Evolutionary conservation across 1,139 yeast species (phyloP).

Genomic region (Yamadazyma siamensis): DNA sequence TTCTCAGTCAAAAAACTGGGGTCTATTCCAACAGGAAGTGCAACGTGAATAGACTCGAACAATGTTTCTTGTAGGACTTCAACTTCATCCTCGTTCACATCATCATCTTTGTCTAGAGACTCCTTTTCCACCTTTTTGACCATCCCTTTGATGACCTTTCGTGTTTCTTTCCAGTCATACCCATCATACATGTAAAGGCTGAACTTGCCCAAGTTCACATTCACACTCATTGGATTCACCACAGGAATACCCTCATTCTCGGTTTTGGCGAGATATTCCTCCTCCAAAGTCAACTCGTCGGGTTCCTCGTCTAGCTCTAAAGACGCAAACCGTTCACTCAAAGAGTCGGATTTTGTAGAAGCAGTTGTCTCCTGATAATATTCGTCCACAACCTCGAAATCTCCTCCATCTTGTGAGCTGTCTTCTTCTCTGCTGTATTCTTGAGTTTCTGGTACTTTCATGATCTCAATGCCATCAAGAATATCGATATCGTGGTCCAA

Average conservation of each 20-base stretch:
- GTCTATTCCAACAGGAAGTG: conserved; percentile 51
- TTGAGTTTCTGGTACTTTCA: conserved; percentile 7
- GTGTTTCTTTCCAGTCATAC: conserved; percentile 84
- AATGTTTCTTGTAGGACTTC: conserved; percentile 57
- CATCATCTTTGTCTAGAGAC: conserved; percentile 26
- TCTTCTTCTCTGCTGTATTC: conserved; percentile 1
- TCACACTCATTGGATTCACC: conserved; percentile 28
- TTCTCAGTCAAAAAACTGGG: conserved; percentile 47
- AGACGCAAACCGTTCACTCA: not conserved
- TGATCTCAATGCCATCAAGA: conserved; percentile 45
- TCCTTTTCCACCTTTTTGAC: conserved; percentile 58
- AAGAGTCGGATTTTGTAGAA: conserved; percentile 1
- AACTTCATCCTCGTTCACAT: conserved; percentile 17
- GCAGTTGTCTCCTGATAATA: conserved; percentile 14
- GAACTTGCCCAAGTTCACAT: conserved; percentile 21
- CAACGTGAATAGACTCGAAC: conserved; percentile 71
- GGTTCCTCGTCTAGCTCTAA: conserved; percentile 1
- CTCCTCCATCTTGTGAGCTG: conserved; percentile 1
- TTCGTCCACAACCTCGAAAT: conserved; percentile 21
- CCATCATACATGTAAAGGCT: conserved; percentile 75
- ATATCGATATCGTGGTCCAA: conserved; percentile 39
- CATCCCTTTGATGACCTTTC: conserved; percentile 60
- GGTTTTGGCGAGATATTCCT: conserved; percentile 41
- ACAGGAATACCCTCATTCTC: conserved; percentile 5
- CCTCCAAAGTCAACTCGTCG: conserved; percentile 25